Conservation (phyloP, 495 filamentous ascomycete genomes). For the Hypomontagnella submonticulosa region DNA sequence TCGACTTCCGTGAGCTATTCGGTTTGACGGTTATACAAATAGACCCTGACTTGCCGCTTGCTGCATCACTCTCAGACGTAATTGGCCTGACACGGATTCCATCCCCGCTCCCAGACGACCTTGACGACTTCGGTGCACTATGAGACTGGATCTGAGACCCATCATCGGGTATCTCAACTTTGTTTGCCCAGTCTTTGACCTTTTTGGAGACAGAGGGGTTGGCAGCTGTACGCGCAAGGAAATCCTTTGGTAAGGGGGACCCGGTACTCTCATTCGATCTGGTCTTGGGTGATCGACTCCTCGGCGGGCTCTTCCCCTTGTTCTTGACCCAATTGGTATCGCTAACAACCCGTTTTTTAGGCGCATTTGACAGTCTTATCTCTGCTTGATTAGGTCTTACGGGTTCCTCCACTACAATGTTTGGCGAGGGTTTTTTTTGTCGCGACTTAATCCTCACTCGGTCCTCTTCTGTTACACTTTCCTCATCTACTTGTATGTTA, state of each 20-base stretch:
- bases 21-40: slow-evolving; percentile 20
- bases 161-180: slow-evolving; percentile 55
- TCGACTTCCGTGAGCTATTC: slow-evolving; percentile 32
- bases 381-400: background rate
- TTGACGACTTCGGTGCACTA: slow-evolving; percentile 28
- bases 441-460: slow-evolving; percentile 59
- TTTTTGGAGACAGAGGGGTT: slow-evolving; percentile 63
- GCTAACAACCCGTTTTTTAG: slow-evolving; percentile 81
- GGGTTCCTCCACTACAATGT: slow-evolving; percentile 12
- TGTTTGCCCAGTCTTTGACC: slow-evolving; percentile 63
- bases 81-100: slow-evolving; percentile 44
- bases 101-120: slow-evolving; percentile 40
- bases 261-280: slow-evolving; percentile 53
- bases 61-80: slow-evolving; percentile 27
- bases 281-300: slow-evolving; percentile 43
- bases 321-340: slow-evolving; percentile 80
- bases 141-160: slow-evolving; percentile 30
- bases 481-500: slow-evolving; percentile 55
- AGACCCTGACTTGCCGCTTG: slow-evolving; percentile 34
- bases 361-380: slow-evolving; percentile 42
- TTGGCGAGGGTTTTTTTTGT: slow-evolving; percentile 51
- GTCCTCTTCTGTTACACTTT: slow-evolving; percentile 63
- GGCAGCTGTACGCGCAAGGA: slow-evolving; percentile 56
- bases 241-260: slow-evolving; percentile 63
- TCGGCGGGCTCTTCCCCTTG: slow-evolving; percentile 59